Percentiles rank a stretch among this genome's conserved stretches.
phyloP scores from a whole-genome alignment of 2,329 filamentous ascomycete genomes.

The Sporothrix euskadiensis region DNA sequence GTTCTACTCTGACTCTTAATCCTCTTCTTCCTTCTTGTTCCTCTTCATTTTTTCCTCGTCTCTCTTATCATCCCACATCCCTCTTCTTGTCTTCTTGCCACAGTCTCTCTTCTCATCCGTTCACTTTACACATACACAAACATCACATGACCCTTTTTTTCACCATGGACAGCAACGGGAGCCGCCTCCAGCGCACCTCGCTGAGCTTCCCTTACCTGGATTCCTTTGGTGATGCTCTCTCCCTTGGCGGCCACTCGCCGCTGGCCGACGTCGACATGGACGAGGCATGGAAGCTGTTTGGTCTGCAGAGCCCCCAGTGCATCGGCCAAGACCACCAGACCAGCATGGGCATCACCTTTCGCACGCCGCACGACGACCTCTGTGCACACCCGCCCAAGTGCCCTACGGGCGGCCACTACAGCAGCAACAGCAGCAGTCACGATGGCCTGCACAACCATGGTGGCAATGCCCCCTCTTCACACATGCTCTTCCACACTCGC shows the following conservation, averaged over 20 bases:
- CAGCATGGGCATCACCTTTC: slow-evolving; percentile 25
- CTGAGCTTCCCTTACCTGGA: slow-evolving; percentile 26
- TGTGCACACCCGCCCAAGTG: slow-evolving; percentile 32
- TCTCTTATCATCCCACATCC: neutral
- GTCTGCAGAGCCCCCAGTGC: slow-evolving; percentile 31
- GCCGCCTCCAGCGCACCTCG: slow-evolving; percentile 27
- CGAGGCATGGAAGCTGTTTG: slow-evolving; percentile 30
- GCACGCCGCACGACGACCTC: slow-evolving; percentile 32
- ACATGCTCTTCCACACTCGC: slow-evolving; percentile 33
- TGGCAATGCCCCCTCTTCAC: slow-evolving; percentile 1
- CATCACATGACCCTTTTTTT: neutral
- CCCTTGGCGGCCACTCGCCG: slow-evolving; percentile 15
- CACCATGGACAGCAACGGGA: slow-evolving; percentile 27
- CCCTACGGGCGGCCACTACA: slow-evolving; percentile 22
- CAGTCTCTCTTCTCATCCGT: neutral
- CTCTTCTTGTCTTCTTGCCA: neutral
- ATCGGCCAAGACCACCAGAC: slow-evolving; percentile 25
- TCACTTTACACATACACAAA: neutral
- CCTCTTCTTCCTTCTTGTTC: neutral
- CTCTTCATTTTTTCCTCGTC: neutral
- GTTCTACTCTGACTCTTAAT: neutral
- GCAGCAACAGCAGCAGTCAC: slow-evolving; percentile 18
- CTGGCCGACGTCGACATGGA: slow-evolving; percentile 29
- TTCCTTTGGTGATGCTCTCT: slow-evolving; percentile 25
- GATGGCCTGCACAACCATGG: neutral